Conservation (phyloP, 2,329 filamentous ascomycete species). For the Talaromyces albobiverticillius region DNA sequence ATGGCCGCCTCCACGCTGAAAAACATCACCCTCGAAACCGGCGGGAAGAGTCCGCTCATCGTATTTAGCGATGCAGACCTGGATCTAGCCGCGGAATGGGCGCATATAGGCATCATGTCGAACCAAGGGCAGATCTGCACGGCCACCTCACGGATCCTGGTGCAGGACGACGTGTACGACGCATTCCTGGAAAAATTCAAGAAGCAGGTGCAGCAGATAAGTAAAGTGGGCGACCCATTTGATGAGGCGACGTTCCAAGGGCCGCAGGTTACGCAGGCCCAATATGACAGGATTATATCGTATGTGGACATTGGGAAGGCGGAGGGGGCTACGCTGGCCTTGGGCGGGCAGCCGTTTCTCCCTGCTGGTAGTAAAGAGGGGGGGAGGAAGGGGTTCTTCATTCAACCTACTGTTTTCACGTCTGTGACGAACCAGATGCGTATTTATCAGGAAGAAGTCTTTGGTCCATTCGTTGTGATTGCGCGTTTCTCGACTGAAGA, state of each 20-base stretch:
- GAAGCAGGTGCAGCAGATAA: constrained; percentile 29
- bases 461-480: constrained; percentile 44
- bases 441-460: constrained; percentile 43
- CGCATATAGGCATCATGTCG: constrained; percentile 54
- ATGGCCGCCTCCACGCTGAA: constrained; percentile 63
- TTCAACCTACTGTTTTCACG: constrained; percentile 39
- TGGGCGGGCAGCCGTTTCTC: constrained; percentile 34
- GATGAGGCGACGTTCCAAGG: constrained; percentile 41
- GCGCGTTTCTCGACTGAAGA: constrained; percentile 38
- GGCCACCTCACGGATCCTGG: constrained; percentile 56
- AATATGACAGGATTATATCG: constrained; percentile 43
- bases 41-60: constrained; percentile 57
- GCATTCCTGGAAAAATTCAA: constrained; percentile 39
- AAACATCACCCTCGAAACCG: constrained; percentile 61
- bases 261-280: constrained; percentile 44
- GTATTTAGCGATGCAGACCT: constrained; percentile 59
- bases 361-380: too few relatives aligned
- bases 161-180: constrained; percentile 54
- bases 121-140: constrained; percentile 61
- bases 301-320: constrained; percentile 44
- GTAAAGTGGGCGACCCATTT: constrained; percentile 43
- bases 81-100: constrained; percentile 51
- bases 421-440: constrained; percentile 34
- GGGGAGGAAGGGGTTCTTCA: constrained; percentile 38
- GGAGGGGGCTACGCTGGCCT: constrained; percentile 37